Evolutionary conservation across 1,139 yeast genomes (phyloP), one percentile per base, ranked within the genome.

Genomic region (Lodderomyces orthopsilosis): DNA sequence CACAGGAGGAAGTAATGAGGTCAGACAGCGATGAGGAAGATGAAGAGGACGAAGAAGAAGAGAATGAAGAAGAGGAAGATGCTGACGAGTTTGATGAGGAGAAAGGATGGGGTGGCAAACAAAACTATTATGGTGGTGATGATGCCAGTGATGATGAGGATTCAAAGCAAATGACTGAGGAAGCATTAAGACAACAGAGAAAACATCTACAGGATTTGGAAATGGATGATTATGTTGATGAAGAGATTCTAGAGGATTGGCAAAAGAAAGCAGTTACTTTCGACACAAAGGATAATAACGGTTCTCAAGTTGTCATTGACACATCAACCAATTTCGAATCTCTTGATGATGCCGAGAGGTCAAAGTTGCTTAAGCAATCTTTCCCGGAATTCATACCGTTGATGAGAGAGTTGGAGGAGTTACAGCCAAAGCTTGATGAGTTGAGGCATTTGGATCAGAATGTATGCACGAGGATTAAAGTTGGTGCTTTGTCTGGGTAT

Each of bases 381-480:
- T 82, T 85, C 56, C 98, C 98, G 0, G 98, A 93, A 62, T 86
- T 88, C 50, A 62, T 80, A 24, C 96, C 96, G 1, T 68, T 93
- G 38, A 66, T 86, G 12, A 75, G 77, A 48, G 98, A 93, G 58
- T 69, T 85, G 41, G 58, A 69, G 18, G 56, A 59, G 15, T 65
- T 84, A 44, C 67, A 70, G 34, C 77, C 76, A 1, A 58, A 65
- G 15, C 65, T 86, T 15, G 51, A 44, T 10, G 51, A 46, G 13
- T 54, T 59, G n/a, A 61, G 55, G 0, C 52, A 58, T 14, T 56
- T 60, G 13, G 42, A 45, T 4, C 49, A 55, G 8, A 61, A 63
- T 40, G 74, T 71, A 41, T 66, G 75, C 6, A 51, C 57, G 0
- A 63, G 70, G 33, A 69, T 83, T 27, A 84, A 89, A 56, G 69